Evolutionary conservation across 257 asterid species (phyloP).

Genomic region (Jaltomata sinuosa): DNA sequence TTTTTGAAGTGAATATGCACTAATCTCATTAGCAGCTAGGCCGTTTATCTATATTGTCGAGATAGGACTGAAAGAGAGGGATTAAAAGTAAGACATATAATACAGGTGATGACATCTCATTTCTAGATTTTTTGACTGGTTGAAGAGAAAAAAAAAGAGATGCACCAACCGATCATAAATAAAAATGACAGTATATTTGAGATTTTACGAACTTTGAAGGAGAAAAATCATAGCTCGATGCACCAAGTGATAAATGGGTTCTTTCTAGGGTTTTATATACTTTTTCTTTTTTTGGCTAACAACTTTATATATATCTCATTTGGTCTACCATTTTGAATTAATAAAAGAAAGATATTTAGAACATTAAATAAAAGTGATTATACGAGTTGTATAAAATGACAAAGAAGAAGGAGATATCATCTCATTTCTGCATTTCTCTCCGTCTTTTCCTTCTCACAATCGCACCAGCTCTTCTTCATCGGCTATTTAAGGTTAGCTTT

Average conservation of each 20-base stretch:
- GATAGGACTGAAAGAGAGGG: neutral
- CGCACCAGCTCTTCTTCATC: neutral
- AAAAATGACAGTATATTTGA: neutral
- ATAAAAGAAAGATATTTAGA: too few relatives aligned
- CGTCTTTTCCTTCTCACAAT: neutral
- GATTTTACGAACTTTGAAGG: neutral
- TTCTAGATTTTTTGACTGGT: neutral
- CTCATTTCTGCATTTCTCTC: neutral
- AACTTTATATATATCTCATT: too few relatives aligned
- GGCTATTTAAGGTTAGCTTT: neutral
- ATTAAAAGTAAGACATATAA: neutral
- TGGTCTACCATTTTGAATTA: too few relatives aligned
- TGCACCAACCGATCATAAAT: neutral
- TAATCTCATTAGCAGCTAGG: neutral
- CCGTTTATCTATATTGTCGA: neutral
- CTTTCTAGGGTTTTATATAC: too few relatives aligned
- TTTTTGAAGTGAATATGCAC: neutral
- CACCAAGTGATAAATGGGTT: neutral
- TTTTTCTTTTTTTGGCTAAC: too few relatives aligned
- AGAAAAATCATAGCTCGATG: neutral
- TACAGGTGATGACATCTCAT: neutral
- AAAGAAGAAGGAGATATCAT: neutral
- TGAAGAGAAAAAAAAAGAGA: neutral
- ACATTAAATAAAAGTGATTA: neutral
- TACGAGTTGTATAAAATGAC: neutral